Conservation (phyloP, 2,329 filamentous ascomycete species). For the Fusarium pseudograminearum region DNA sequence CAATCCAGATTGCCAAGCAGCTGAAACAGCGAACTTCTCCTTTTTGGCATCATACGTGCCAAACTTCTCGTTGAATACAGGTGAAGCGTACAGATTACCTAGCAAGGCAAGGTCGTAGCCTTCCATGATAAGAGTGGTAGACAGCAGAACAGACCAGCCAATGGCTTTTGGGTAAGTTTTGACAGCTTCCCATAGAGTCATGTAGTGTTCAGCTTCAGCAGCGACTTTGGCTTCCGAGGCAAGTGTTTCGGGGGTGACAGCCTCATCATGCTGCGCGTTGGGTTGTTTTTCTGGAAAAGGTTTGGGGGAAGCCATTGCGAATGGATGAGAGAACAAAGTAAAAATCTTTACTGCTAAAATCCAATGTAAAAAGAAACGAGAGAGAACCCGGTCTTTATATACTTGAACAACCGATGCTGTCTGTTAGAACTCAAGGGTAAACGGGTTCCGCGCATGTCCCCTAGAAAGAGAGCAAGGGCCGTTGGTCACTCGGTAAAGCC, state of each 20-base stretch:
- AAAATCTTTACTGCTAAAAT: too few relatives aligned
- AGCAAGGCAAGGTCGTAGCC: conserved; percentile 65
- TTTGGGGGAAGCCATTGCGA: conserved; percentile 44
- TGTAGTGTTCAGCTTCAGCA: conserved; percentile 56
- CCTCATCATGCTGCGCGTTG: conserved; percentile 46
- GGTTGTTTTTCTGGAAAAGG: conserved; percentile 35
- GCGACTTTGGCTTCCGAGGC: conserved; percentile 57
- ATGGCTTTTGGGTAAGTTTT: conserved; percentile 61
- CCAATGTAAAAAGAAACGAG: not conserved
- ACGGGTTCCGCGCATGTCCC: conserved; percentile 3
- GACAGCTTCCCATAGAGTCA: conserved; percentile 56
- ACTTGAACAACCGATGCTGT: not conserved
- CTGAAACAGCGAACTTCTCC: conserved; percentile 61
- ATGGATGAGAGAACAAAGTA: not conserved
- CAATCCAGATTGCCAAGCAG: conserved; percentile 69
- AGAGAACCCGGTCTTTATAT: conserved; percentile 26
- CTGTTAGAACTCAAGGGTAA: not conserved
- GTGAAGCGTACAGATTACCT: conserved; percentile 62
- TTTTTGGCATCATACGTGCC: conserved; percentile 53
- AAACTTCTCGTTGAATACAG: conserved; percentile 59
- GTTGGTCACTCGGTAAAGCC: conserved; percentile 8
- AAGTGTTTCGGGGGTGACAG: conserved; percentile 42
- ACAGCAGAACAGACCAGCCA: conserved; percentile 61
- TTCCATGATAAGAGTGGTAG: conserved; percentile 63
- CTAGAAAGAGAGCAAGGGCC: conserved; percentile 2